Percentiles rank a stretch among this genome's conserved stretches.
These are phyloP conservation scores for Huntiella moniliformis DNA, from an alignment of 2,329 filamentous ascomycete species.

Conservation along the genomic window DNA sequence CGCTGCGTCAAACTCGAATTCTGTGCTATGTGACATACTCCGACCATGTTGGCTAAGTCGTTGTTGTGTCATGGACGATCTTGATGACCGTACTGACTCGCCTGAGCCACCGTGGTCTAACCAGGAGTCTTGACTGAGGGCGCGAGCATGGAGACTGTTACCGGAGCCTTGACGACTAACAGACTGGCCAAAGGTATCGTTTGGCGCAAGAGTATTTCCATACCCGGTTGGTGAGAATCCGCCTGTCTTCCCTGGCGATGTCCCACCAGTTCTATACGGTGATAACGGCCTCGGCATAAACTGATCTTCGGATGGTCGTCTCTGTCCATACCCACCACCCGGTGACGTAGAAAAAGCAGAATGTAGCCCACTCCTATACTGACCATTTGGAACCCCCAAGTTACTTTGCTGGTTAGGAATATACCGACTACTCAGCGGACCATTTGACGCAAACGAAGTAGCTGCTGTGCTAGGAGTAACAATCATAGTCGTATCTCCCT, in stretches of 20 bases:
- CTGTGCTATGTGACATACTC: conserved; percentile 50
- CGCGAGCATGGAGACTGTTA: conserved; percentile 27
- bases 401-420: conserved; percentile 1
- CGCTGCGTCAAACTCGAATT: conserved; percentile 84
- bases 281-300: conserved; percentile 58
- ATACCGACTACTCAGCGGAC: neutral
- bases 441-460: conserved; percentile 3
- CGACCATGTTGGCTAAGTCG: conserved; percentile 27
- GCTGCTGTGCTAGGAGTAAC: conserved; percentile 1
- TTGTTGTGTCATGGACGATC: conserved; percentile 51
- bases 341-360: conserved; percentile 12
- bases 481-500: conserved; percentile 3
- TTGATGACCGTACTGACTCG: conserved; percentile 58
- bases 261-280: conserved; percentile 31
- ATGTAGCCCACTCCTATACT: conserved; percentile 6
- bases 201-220: neutral
- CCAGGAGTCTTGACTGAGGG: conserved; percentile 68
- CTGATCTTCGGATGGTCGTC: conserved; percentile 30
- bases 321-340: conserved; percentile 17
- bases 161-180: conserved; percentile 6
- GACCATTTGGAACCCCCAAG: conserved; percentile 7
- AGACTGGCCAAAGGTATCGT: neutral
- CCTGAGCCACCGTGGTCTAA: conserved; percentile 84
- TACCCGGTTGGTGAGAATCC: conserved; percentile 16
- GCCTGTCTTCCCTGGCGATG: conserved; percentile 24